Conservation (phyloP, 495 filamentous ascomycete species). For the Trichodelitschia bisporula region DNA sequence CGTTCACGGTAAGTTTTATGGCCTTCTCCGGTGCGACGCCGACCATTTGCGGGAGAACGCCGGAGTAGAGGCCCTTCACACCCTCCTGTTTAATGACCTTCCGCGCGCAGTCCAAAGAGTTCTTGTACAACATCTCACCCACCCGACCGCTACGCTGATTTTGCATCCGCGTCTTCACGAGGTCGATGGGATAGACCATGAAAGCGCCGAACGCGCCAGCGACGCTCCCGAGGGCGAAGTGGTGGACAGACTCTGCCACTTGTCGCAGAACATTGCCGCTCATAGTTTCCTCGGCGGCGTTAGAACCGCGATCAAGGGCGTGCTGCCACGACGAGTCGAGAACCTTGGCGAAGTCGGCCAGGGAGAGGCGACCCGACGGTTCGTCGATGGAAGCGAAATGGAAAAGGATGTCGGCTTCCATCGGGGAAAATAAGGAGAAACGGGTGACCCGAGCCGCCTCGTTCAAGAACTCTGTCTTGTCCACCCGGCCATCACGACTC, state of each 20-base stretch:
- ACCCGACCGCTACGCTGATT: slow-evolving; percentile 68
- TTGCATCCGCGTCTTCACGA: slow-evolving; percentile 97
- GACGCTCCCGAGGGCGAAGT: slow-evolving; percentile 67
- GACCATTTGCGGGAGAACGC: slow-evolving; percentile 80
- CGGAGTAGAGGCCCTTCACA: slow-evolving; percentile 71
- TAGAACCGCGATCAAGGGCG: slow-evolving; percentile 22
- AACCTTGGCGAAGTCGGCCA: slow-evolving; percentile 78
- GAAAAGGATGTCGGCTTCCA: slow-evolving; percentile 98
- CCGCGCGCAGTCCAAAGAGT: slow-evolving; percentile 75
- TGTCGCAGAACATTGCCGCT: slow-evolving; percentile 29
- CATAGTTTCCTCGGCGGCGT: slow-evolving; percentile 21
- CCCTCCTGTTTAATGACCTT: slow-evolving; percentile 91
- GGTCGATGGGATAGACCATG: slow-evolving; percentile 96
- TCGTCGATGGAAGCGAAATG: slow-evolving; percentile 89
- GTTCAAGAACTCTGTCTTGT: slow-evolving; percentile 79
- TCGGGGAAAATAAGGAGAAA: slow-evolving; percentile 86
- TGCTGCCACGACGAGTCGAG: slow-evolving; percentile 74
- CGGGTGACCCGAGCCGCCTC: slow-evolving; percentile 74
- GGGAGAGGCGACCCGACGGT: slow-evolving; percentile 56
- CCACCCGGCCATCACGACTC: slow-evolving; percentile 76
- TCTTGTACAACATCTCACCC: slow-evolving; percentile 80
- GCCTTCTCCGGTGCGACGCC: slow-evolving; percentile 97
- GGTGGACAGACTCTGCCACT: slow-evolving; percentile 76
- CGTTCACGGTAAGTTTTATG: slow-evolving; percentile 96
- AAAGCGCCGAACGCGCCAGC: slow-evolving; percentile 95